A percentile compares a stretch with the other conserved stretches of the same genome.
Evolutionary conservation across 2,329 filamentous ascomycete species (phyloP).

Genomic region (Diaporthe aspalathi): DNA sequence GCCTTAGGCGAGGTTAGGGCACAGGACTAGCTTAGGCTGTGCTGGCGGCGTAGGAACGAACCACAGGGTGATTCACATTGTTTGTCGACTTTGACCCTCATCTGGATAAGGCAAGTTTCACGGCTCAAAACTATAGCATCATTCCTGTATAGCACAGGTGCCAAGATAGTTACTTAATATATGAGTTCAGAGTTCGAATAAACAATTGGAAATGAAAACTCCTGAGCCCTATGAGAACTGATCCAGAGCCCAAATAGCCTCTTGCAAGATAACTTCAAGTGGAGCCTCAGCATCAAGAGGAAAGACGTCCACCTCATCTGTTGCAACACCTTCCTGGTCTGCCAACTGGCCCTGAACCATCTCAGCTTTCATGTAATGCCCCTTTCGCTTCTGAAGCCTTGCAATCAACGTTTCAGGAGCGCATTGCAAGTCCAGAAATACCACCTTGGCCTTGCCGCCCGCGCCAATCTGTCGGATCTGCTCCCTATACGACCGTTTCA

Average conservation of each 20-base stretch:
- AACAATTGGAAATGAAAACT: too few species aligned
- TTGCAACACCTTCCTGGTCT: constrained; percentile 45
- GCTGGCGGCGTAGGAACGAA: too few species aligned
- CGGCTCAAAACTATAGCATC: too few species aligned
- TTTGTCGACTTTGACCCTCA: too few species aligned
- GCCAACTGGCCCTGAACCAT: constrained; percentile 52
- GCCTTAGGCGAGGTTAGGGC: not conserved
- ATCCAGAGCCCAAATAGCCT: constrained; percentile 8
- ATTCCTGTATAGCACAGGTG: too few species aligned
- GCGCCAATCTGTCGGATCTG: constrained; percentile 44
- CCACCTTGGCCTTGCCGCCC: constrained; percentile 37
- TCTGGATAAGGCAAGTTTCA: too few species aligned
- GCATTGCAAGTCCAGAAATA: constrained; percentile 53
- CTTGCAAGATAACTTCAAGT: not conserved
- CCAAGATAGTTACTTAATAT: not conserved
- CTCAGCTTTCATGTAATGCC: constrained; percentile 51
- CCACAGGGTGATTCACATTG: too few species aligned
- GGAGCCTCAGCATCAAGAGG: constrained; percentile 40
- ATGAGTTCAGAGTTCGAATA: not conserved
- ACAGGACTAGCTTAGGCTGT: not conserved
- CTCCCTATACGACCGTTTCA: constrained; percentile 50
- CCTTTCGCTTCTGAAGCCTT: constrained; percentile 45
- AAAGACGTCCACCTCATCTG: constrained; percentile 50
- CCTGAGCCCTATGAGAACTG: not conserved
- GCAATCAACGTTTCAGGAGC: constrained; percentile 45